Percentiles rank a stretch among this genome's conserved stretches.
phyloP scores from a whole-genome alignment of 768 basidiomycete species.

The Pisolithus orientalis region DNA sequence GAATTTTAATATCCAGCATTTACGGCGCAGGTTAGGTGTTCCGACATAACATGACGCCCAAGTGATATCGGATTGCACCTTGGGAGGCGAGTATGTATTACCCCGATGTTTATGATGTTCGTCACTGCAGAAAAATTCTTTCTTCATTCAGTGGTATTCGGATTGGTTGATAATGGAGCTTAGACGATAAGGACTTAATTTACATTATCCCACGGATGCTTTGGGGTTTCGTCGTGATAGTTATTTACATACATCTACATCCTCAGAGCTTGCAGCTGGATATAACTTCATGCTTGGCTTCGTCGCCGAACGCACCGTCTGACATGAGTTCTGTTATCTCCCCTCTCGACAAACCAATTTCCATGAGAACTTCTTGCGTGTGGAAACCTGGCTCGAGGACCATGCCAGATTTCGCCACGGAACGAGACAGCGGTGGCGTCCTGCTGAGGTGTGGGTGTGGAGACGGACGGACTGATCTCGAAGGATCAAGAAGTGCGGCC shows the following conservation, averaged over 20 bases:
- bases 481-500: conserved; percentile 40
- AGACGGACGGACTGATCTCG: conserved; percentile 36
- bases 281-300: conserved; percentile 15
- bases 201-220: background rate
- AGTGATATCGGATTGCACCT: background rate
- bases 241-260: background rate
- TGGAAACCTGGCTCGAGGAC: conserved; percentile 45
- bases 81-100: too few species aligned
- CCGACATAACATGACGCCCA: conserved; percentile 12
- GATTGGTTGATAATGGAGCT: background rate
- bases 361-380: conserved; percentile 46
- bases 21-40: conserved; percentile 22
- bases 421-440: conserved; percentile 20
- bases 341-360: conserved; percentile 41
- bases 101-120: too few species aligned
- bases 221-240: background rate
- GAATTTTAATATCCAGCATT: conserved; percentile 26
- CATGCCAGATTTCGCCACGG: conserved; percentile 2
- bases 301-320: conserved; percentile 44
- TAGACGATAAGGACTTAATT: background rate
- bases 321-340: conserved; percentile 34
- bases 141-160: too few species aligned
- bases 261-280: conserved; percentile 21
- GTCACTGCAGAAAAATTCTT: too few species aligned
- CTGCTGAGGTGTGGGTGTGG: conserved; percentile 45